Percentiles rank a stretch among this genome's conserved stretches.
Conservation (phyloP, 257 asterid genomes). For the Plectranthus barbatus region DNA sequence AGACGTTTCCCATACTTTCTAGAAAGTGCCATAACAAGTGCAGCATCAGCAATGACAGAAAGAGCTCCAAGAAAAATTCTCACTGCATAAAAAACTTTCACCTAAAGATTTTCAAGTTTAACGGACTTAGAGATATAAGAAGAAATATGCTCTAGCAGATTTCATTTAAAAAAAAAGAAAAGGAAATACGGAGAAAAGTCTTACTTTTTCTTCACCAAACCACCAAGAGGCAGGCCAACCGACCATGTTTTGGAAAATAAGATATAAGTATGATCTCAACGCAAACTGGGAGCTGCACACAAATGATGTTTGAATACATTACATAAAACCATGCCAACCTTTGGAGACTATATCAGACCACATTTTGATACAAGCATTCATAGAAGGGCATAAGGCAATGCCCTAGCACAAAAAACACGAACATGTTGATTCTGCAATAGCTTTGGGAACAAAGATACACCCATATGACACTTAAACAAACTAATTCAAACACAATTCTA, state of each 20-base stretch:
- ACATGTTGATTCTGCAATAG: background rate
- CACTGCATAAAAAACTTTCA: conserved; percentile 81
- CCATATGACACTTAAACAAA: background rate
- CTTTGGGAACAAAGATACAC: background rate
- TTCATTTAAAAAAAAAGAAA: background rate
- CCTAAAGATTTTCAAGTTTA: conserved; percentile 43
- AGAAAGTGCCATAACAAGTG: conserved; percentile 91
- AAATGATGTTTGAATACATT: conserved; percentile 9
- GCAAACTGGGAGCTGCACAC: conserved; percentile 85
- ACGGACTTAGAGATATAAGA: conserved; percentile 14
- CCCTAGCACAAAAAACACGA: background rate
- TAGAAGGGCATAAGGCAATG: background rate
- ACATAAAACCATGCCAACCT: background rate
- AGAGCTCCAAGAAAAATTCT: conserved; percentile 71
- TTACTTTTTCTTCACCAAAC: conserved; percentile 89
- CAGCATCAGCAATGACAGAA: conserved; percentile 71
- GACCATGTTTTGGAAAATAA: conserved; percentile 70
- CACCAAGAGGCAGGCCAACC: conserved; percentile 92
- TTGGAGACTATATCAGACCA: background rate
- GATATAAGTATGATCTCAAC: conserved; percentile 72
- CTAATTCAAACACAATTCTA: background rate
- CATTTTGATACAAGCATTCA: background rate
- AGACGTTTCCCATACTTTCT: conserved; percentile 92
- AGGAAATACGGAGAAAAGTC: conserved; percentile 7
- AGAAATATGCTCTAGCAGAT: background rate